Evolutionary conservation across 192 early-diverging fungal species (phyloP).

Genomic region (Ambispora gerdemannii): DNA sequence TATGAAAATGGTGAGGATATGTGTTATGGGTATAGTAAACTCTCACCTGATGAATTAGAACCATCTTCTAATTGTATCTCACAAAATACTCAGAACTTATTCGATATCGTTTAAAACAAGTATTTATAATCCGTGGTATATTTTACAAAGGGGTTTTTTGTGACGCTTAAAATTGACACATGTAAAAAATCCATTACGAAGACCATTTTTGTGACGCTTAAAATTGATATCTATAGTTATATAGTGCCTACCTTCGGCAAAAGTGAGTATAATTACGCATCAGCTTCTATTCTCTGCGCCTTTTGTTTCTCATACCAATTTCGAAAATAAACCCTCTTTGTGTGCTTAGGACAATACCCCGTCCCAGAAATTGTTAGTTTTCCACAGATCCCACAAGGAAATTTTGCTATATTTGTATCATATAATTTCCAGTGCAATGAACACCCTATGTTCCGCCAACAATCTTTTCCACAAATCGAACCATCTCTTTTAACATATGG

Average conservation of each 20-base stretch:
- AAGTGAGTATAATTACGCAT: constrained; percentile 12
- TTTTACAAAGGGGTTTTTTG: constrained; percentile 17
- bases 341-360: no score
- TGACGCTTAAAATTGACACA: constrained; percentile 15
- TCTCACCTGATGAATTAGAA: constrained; percentile 19
- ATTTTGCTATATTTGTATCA: constrained; percentile 13
- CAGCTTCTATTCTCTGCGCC: no score
- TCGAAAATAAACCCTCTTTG: no score
- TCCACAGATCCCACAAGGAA: background rate
- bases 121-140: constrained; percentile 3
- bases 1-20: constrained; percentile 18
- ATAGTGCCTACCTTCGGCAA: no score
- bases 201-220: constrained; percentile 19
- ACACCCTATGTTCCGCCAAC: background rate
- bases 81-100: background rate
- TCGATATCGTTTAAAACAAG: constrained; percentile 6
- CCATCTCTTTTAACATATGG: constrained; percentile 22
- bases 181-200: constrained; percentile 18
- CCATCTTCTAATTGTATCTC: background rate
- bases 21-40: no score
- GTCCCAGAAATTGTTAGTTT: no score
- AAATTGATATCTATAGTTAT: constrained; percentile 2
- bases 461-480: background rate
- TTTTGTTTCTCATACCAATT: no score
- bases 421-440: constrained; percentile 7